Base-by-base conservation (phyloP, 768 basidiomycete species). In the Boletus bicolor region DNA sequence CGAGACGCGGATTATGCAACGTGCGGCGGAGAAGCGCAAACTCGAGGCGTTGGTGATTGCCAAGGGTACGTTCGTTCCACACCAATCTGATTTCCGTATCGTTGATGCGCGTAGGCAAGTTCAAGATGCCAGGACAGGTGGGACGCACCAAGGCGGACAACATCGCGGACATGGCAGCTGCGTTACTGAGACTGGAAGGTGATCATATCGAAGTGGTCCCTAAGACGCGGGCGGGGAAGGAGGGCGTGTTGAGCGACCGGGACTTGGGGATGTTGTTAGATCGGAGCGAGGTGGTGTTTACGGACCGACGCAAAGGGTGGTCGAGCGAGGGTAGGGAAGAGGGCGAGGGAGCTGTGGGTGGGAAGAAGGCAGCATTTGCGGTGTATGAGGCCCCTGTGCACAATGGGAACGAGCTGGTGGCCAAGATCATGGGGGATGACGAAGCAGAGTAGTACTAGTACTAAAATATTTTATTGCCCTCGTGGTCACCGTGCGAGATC, bases 21-120 rank as follows among this genome's bases (percentile, higher is more conserved):
- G 85, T n/a, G 91, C 91, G 7, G 79, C 80, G 8, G 89, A 91
- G 76, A 93, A 93, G 74, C 82, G 91, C 44, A 87, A 91, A 71
- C 81, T 99, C 5, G 97, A 98, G 74, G 91, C 91, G 2, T 77
- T 98, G 37, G 94, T 99, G 64, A 98, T 98, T 65, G 93, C 92
- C 9, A 91, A 94, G 73, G 93, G 91, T 86, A 12, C 12, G 54
- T 44, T 6, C 7, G 3, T 30, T 21, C 17, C 38, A 10, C 37
- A n/a, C 7, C 8, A 7, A 30, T 28, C 7, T 3, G 35, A 10
- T 24, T 10, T 4, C n/a, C 37, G 12, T 43, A 44, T 21, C 19
- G 30, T 17, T 49, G 44, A 35, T 36, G 19, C 21, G 17, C 8
- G 7, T 49, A 86, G 90, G 91, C 58, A 91, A 93, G 74, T 94